Evolutionary conservation across 1,139 yeast genomes (phyloP).

Genomic region (Yamadazyma conglobata): DNA sequence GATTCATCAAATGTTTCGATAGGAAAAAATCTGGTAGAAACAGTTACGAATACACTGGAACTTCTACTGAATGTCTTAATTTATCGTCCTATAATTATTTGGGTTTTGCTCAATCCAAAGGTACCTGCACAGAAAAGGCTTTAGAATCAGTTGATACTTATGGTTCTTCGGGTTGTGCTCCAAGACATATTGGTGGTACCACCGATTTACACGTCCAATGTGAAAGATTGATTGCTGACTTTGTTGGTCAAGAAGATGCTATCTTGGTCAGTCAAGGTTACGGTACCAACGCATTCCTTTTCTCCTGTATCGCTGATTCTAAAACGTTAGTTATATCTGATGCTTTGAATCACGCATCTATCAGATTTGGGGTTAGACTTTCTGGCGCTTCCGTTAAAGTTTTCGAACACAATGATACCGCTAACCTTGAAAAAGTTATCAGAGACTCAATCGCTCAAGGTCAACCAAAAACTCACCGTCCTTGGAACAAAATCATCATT

Average conservation of each 20-base stretch:
- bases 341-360: constrained; percentile 92
- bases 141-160: constrained; percentile 57
- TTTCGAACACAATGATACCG: constrained; percentile 90
- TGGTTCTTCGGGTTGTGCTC: constrained; percentile 78
- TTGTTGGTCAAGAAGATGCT: constrained; percentile 89
- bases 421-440: constrained; percentile 68
- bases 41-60: constrained; percentile 69
- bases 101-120: constrained; percentile 95
- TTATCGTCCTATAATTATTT: constrained; percentile 88
- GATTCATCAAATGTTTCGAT: constrained; percentile 78
- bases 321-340: constrained; percentile 90
- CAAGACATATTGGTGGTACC: constrained; percentile 74
- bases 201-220: constrained; percentile 71
- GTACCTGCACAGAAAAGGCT: constrained; percentile 83
- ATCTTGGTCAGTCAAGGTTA: constrained; percentile 90
- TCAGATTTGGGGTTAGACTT: constrained; percentile 89
- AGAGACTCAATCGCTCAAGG: constrained; percentile 93
- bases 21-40: constrained; percentile 64
- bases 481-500: constrained; percentile 91
- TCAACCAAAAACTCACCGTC: constrained; percentile 94
- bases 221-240: constrained; percentile 75
- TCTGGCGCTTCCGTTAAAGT: constrained; percentile 94
- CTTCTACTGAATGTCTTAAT: constrained; percentile 73
- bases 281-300: constrained; percentile 92
- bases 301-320: constrained; percentile 78